A percentile compares a stretch with the other conserved stretches of the same genome.
Evolutionary conservation across 169 alveolate genomes (phyloP).

Genomic region (Ophryocystis elektroscirrha): DNA sequence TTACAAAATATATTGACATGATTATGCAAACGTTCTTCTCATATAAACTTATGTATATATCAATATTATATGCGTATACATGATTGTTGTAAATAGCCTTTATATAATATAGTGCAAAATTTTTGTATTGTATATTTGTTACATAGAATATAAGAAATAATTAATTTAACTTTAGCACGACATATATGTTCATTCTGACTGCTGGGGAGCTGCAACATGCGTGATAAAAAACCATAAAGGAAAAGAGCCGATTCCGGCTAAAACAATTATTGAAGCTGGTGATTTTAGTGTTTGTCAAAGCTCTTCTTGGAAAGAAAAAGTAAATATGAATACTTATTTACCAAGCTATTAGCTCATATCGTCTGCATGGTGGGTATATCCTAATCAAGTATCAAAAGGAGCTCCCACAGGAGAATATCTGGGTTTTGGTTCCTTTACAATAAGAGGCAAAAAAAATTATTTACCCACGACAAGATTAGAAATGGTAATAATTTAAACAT

Average conservation of each 20-base stretch:
- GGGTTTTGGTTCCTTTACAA: slow-evolving; percentile 71
- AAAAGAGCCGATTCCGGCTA: slow-evolving; percentile 31
- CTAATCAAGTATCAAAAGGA: slow-evolving; percentile 76
- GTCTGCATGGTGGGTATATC: slow-evolving; percentile 86
- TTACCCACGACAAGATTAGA: no score
- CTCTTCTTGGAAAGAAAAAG: slow-evolving; percentile 74
- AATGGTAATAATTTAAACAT: no score
- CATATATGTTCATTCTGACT: slow-evolving; percentile 80
- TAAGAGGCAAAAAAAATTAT: slow-evolving; percentile 85
- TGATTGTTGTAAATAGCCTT: no score
- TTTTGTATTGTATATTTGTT: no score
- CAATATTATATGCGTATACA: no score
- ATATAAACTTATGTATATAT: no score
- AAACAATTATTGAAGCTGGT: slow-evolving; percentile 51
- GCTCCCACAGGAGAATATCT: slow-evolving; percentile 78
- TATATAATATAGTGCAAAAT: no score
- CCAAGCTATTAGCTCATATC: slow-evolving; percentile 45
- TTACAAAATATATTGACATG: no score
- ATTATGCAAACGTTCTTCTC: no score
- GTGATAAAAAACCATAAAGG: slow-evolving; percentile 66
- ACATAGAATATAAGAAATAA: no score
- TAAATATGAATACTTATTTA: slow-evolving; percentile 21
- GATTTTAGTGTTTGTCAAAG: slow-evolving; percentile 57
- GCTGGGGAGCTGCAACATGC: slow-evolving; percentile 88
- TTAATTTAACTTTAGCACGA: slow-evolving; percentile 40